Percentiles rank a stretch among this genome's conserved stretches.
Evolutionary conservation across 2,329 filamentous ascomycete species (phyloP).

Genomic region (Cadophora luteo-olivacea): DNA sequence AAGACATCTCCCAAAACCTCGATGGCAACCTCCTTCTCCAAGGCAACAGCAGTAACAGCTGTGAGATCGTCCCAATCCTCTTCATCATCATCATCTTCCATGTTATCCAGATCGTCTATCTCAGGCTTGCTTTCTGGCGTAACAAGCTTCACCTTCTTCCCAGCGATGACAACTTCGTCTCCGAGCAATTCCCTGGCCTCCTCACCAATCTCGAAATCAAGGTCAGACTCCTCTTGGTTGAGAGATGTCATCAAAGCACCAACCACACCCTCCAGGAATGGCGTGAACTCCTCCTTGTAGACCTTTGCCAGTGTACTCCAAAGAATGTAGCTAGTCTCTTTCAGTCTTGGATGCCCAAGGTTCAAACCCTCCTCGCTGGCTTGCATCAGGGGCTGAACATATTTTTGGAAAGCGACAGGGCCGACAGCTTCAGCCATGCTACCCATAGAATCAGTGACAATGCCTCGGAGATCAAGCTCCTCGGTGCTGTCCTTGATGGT

Average conservation of each 20-base stretch:
- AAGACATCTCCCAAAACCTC: slow-evolving; percentile 95
- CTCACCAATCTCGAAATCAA: slow-evolving; percentile 78
- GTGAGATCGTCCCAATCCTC: slow-evolving; percentile 85
- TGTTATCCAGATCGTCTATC: slow-evolving; percentile 64
- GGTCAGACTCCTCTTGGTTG: slow-evolving; percentile 84
- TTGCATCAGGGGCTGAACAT: slow-evolving; percentile 88
- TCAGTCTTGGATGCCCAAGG: slow-evolving; percentile 87
- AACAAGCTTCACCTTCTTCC: slow-evolving; percentile 86
- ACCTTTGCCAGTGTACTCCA: slow-evolving; percentile 96
- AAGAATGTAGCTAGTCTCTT: slow-evolving; percentile 96
- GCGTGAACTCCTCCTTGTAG: slow-evolving; percentile 82
- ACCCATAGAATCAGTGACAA: slow-evolving; percentile 90
- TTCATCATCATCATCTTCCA: slow-evolving; percentile 74
- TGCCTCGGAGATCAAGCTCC: slow-evolving; percentile 86
- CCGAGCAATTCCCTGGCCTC: slow-evolving; percentile 77
- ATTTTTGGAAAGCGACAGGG: slow-evolving; percentile 84
- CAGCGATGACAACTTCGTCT: slow-evolving; percentile 77
- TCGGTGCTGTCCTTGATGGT: slow-evolving; percentile 88
- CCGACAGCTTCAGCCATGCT: slow-evolving; percentile 92
- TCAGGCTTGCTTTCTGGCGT: slow-evolving; percentile 58
- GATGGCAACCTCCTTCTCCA: slow-evolving; percentile 97
- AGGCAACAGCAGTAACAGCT: slow-evolving; percentile 85
- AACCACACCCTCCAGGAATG: slow-evolving; percentile 80
- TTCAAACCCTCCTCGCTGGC: slow-evolving; percentile 90
- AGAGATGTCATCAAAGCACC: slow-evolving; percentile 84